Evolutionary conservation across 805 yeast species (phyloP), one percentile per base, ranked within the genome.

Genomic region (Starmerella scarabaei): DNA sequence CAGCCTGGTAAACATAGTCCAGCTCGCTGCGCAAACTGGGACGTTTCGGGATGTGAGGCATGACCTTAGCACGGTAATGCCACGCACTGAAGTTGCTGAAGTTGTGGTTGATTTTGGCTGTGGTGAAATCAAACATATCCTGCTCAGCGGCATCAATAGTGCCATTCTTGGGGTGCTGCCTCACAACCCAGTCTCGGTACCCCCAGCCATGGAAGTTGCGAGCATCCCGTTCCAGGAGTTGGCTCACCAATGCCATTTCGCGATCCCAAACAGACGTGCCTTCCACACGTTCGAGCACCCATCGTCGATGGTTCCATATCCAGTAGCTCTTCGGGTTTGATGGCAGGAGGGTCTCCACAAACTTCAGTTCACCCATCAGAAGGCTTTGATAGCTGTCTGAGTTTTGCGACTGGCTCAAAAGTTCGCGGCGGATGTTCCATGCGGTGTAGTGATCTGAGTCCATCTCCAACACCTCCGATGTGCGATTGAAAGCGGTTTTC

Each of bases 191-290:
- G 42, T 97, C 67, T 53, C 98, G 66, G 57, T 91, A 91, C 36
- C 81, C 84, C 98, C 98, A 88, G 1, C 94, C 97, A 57, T 86
- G 96, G 59, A 69, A 91, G 57, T 91, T 91, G 51, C 98, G 70
- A 15, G 80, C 67, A 55, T 91, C 98, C 37, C 71, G 58, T 20
- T 69, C 67, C 38, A 88, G 65, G 51, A 91, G 62, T 52, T 74
- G 75, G 43, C 71, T 72, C 1, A 83, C 86, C 7, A 85, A 67
- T 1, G 59, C 65, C 52, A 91, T 60, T 57, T 91, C 98, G 24
- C 53, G 56, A n/a, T 64, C 57, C 91, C 93, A 84, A 2, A 68
- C 65, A 26, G 72, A 71, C 16, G 64, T 55, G 9, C 15, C 5
- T 8, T 36, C 35, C 14, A 52, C 33, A 21, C 38, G 41, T 27